A percentile compares a stretch with the other conserved stretches of the same genome.
Conservation (phyloP, 768 basidiomycete species). For the Termitomyces sp. region DNA sequence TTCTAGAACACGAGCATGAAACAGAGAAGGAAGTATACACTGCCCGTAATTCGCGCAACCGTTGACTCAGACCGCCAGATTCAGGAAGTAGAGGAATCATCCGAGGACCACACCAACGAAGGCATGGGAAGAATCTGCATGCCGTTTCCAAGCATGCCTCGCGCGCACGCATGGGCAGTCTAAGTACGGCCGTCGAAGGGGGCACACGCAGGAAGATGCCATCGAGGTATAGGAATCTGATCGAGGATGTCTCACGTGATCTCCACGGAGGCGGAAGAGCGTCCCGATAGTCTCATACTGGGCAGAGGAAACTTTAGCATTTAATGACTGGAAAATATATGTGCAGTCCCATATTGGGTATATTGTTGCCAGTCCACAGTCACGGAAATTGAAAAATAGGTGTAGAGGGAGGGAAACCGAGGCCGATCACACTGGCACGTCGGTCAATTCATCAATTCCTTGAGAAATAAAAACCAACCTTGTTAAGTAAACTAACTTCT, state of each 20-base stretch:
- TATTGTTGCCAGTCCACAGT: background rate
- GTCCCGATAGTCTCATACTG: background rate
- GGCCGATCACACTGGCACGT: background rate
- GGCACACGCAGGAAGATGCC: background rate
- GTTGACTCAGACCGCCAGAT: background rate
- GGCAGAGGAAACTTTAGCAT: background rate
- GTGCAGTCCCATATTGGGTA: background rate
- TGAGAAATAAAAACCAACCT: background rate
- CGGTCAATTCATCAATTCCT: background rate
- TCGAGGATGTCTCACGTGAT: slow-evolving; percentile 7
- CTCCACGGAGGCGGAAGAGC: background rate
- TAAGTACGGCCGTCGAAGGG: background rate
- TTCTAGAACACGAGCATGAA: background rate
- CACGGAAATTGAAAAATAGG: background rate
- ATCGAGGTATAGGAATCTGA: background rate
- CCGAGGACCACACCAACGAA: background rate
- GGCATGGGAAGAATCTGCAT: background rate
- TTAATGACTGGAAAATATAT: background rate
- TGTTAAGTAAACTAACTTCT: background rate
- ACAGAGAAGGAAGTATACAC: background rate
- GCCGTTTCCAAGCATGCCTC: background rate
- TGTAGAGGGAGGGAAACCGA: background rate
- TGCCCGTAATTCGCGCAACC: background rate
- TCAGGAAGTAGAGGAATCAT: background rate
- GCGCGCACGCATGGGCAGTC: background rate